These are phyloP conservation scores for Ceratopteris richardii DNA, from an alignment of 75 land plant genomes.

Conservation along the genomic window DNA sequence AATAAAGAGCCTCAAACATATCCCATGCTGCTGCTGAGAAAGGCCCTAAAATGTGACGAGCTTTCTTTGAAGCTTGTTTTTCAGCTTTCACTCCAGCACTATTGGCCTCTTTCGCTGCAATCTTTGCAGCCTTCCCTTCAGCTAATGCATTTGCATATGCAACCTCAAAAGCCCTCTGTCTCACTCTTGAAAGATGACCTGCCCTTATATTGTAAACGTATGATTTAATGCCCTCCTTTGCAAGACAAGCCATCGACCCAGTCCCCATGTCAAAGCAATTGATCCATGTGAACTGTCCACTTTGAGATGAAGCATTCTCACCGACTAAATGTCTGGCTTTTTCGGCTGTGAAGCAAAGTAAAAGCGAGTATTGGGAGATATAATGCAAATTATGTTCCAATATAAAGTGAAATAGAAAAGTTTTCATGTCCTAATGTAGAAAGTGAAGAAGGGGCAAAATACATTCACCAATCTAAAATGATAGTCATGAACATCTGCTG, in stretches of 20 bases:
- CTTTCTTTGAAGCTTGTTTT: conserved; percentile 16
- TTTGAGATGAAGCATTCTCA: conserved; percentile 24
- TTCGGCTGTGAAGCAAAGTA: conserved; percentile 25
- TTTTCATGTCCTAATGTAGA: too few species aligned
- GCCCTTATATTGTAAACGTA: conserved; percentile 27
- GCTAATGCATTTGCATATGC: conserved; percentile 23
- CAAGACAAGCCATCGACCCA: conserved; percentile 33
- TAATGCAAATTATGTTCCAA: too few species aligned
- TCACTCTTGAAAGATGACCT: conserved; percentile 24
- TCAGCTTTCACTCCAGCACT: conserved; percentile 23
- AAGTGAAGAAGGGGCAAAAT: too few species aligned
- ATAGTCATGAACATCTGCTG: too few species aligned
- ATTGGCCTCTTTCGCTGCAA: conserved; percentile 23
- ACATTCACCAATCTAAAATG: too few species aligned
- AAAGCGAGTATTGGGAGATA: too few species aligned
- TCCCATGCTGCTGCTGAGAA: conserved; percentile 42
- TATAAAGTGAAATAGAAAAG: too few species aligned
- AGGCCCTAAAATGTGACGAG: conserved; percentile 26
- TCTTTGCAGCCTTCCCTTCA: conserved; percentile 16
- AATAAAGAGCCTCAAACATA: conserved; percentile 36
- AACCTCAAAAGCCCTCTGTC: conserved; percentile 21
- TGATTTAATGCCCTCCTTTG: conserved; percentile 30
- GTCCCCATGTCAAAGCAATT: conserved; percentile 37
- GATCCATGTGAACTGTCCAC: conserved; percentile 29
- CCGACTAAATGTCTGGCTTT: conserved; percentile 32